phyloP scores from a whole-genome alignment of 2,329 filamentous ascomycete species.

The Microcyclosporella mali region DNA sequence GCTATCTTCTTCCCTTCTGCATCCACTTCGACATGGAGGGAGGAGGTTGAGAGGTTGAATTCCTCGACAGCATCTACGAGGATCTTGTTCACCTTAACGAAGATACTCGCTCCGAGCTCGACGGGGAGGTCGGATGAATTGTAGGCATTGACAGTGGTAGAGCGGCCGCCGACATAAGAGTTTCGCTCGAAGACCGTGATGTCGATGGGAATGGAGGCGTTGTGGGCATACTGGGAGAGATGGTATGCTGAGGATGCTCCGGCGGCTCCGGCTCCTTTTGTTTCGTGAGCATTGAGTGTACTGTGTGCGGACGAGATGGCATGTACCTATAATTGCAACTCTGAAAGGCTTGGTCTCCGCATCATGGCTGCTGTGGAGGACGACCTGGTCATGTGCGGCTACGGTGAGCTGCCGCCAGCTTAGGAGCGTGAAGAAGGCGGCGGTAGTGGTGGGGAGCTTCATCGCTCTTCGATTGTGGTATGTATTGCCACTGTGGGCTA shows the following conservation, averaged over 20 bases:
- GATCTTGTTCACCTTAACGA: conserved; percentile 78
- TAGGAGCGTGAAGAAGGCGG: not conserved
- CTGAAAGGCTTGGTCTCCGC: conserved; percentile 7
- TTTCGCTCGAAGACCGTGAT: conserved; percentile 85
- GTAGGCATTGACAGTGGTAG: conserved; percentile 75
- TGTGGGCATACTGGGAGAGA: conserved; percentile 62
- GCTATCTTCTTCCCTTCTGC: conserved; percentile 29
- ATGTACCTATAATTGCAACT: conserved; percentile 19
- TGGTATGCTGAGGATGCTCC: conserved; percentile 84
- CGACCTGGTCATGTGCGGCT: conserved; percentile 8
- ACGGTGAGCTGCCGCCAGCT: conserved; percentile 1
- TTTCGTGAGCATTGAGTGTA: conserved; percentile 1
- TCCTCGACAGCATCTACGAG: conserved; percentile 64
- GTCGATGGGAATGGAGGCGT: conserved; percentile 57
- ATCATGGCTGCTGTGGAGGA: conserved; percentile 8
- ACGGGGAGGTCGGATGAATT: conserved; percentile 61
- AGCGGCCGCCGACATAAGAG: conserved; percentile 72
- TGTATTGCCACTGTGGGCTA: conserved; percentile 4
- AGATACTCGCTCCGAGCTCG: conserved; percentile 88
- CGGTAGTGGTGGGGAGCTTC: conserved; percentile 1
- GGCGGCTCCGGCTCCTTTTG: conserved; percentile 75
- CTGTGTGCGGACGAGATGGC: not conserved
- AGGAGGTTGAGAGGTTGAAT: conserved; percentile 59
- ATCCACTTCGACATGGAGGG: conserved; percentile 1
- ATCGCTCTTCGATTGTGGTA: not conserved